phyloP scores from a whole-genome alignment of 2,329 filamentous ascomycete genomes.

The Westerdykella sp. region DNA sequence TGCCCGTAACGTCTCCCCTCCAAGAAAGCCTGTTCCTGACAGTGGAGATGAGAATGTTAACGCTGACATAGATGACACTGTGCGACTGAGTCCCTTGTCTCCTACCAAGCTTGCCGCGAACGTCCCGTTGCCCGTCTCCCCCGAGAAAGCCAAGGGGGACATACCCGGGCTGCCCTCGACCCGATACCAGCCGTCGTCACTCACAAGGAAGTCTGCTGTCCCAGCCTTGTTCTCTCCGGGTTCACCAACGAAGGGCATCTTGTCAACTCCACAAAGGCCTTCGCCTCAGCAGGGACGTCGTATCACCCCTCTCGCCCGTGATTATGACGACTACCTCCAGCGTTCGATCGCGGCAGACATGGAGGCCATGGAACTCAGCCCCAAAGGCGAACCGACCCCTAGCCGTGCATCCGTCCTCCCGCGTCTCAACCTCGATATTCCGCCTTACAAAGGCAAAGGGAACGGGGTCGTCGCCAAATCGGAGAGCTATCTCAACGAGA shows the following conservation, averaged over 20 bases:
- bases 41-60: conserved; percentile 32
- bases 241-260: conserved; percentile 22
- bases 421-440: conserved; percentile 29
- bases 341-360: conserved; percentile 40
- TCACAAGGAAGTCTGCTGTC: conserved; percentile 23
- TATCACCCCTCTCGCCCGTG: conserved; percentile 30
- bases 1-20: conserved; percentile 47
- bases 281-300: conserved; percentile 20
- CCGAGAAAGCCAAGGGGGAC: conserved; percentile 33
- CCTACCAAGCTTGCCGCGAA: conserved; percentile 41
- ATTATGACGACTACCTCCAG: conserved; percentile 45
- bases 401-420: conserved; percentile 30
- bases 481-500: no score
- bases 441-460: conserved; percentile 16
- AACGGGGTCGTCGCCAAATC: no score
- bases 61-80: conserved; percentile 21
- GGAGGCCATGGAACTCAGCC: conserved; percentile 35
- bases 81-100: conserved; percentile 36
- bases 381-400: conserved; percentile 25
- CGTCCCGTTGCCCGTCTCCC: conserved; percentile 43
- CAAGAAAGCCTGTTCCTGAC: conserved; percentile 29
- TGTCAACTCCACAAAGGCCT: conserved; percentile 26
- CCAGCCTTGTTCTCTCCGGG: conserved; percentile 28
- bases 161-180: conserved; percentile 27
- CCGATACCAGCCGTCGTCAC: conserved; percentile 17